A percentile compares a stretch with the other conserved stretches of the same genome.
Conservation (phyloP, 2,329 filamentous ascomycete genomes). For the Alternaria postmessia region DNA sequence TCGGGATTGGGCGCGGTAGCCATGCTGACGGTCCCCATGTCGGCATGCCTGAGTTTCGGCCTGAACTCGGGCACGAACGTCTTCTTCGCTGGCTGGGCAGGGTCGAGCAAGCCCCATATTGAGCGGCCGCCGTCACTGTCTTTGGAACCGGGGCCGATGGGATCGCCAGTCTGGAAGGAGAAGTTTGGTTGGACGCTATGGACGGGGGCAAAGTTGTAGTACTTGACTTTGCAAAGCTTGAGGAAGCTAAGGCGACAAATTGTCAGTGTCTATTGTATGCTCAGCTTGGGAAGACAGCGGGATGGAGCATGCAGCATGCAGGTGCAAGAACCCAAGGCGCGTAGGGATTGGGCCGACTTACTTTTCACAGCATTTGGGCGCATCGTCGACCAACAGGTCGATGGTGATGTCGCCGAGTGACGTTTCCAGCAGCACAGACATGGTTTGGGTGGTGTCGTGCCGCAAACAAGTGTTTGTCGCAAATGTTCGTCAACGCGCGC, state of each 20-base stretch:
- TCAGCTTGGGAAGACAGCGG: slow-evolving; percentile 59
- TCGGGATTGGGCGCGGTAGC: slow-evolving; percentile 81
- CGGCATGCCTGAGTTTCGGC: slow-evolving; percentile 85
- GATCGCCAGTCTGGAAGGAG: slow-evolving; percentile 95
- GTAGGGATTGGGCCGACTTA: slow-evolving; percentile 59
- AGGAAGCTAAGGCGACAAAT: slow-evolving; percentile 73
- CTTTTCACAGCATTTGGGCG: slow-evolving; percentile 95
- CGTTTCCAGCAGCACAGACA: slow-evolving; percentile 95
- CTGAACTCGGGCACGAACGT: slow-evolving; percentile 86
- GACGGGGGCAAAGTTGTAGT: slow-evolving; percentile 96
- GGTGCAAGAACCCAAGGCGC: slow-evolving; percentile 27
- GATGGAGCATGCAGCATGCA: slow-evolving; percentile 30
- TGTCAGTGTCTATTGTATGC: slow-evolving; percentile 61
- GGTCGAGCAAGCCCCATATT: slow-evolving; percentile 85
- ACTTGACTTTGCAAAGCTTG: slow-evolving; percentile 98
- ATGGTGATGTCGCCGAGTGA: slow-evolving; percentile 94
- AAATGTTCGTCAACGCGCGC: slow-evolving; percentile 21
- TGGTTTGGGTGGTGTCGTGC: slow-evolving; percentile 51
- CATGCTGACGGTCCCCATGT: slow-evolving; percentile 95
- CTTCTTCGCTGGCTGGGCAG: slow-evolving; percentile 66
- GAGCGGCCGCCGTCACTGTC: slow-evolving; percentile 92
- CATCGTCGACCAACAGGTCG: slow-evolving; percentile 87
- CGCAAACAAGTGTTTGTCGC: slow-evolving; percentile 28
- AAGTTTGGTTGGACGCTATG: slow-evolving; percentile 94
- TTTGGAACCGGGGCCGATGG: slow-evolving; percentile 82